Percentiles rank a stretch among this genome's conserved stretches.
Evolutionary conservation across 495 filamentous ascomycete genomes (phyloP).

Genomic region (Penicillium ucsense): DNA sequence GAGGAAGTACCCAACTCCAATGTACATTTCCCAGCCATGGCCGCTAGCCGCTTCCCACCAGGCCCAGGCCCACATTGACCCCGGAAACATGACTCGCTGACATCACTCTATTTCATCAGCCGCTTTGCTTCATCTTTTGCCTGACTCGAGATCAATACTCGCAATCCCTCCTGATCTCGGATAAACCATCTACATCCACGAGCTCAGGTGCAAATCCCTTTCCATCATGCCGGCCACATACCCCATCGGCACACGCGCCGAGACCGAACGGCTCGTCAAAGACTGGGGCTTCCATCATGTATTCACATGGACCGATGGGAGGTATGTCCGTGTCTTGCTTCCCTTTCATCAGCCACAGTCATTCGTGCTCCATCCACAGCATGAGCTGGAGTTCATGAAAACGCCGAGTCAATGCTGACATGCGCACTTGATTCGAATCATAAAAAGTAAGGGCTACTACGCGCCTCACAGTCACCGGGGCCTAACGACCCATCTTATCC

Average conservation of each 20-base stretch:
- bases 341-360: neutral
- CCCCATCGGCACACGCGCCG: slow-evolving; percentile 30
- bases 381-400: too few species aligned
- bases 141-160: too few species aligned
- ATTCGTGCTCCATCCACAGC: too few species aligned
- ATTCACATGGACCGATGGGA: slow-evolving; percentile 73
- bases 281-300: slow-evolving; percentile 70
- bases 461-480: slow-evolving; percentile 60
- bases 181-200: neutral
- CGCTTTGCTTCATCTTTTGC: too few species aligned
- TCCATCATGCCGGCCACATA: slow-evolving; percentile 19
- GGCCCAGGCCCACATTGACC: too few species aligned
- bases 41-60: too few species aligned
- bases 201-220: neutral
- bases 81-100: too few species aligned
- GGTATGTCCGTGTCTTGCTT: slow-evolving; percentile 37
- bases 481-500: slow-evolving; percentile 70
- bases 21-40: too few species aligned
- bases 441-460: slow-evolving; percentile 58
- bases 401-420: too few species aligned
- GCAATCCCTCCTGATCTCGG: neutral
- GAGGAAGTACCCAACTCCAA: too few species aligned
- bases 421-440: too few species aligned
- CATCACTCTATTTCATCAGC: too few species aligned
- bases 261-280: slow-evolving; percentile 55